These are phyloP conservation scores for Paraphaeosphaeria minitans DNA, from an alignment of 2,329 filamentous ascomycete species.

Conservation along the genomic window DNA sequence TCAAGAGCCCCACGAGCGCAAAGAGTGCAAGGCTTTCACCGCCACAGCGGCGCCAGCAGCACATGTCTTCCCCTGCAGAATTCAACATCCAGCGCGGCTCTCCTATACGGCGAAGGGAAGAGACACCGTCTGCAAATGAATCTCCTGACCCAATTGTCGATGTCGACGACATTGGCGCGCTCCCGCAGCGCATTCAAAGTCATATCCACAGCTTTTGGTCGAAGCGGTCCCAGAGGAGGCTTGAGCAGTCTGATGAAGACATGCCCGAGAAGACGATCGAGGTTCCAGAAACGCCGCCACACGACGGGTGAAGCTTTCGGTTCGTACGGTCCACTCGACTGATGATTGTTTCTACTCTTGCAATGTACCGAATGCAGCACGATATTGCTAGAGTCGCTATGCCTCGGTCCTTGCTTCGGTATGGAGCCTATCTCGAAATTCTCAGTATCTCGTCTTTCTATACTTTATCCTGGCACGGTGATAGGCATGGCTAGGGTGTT, in stretches of 20 bases:
- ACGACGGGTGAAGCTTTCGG: neutral
- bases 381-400: no score
- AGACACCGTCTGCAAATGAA: neutral
- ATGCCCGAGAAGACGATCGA: neutral
- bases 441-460: neutral
- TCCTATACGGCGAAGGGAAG: neutral
- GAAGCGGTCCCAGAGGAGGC: neutral
- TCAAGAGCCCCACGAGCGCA: neutral
- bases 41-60: neutral
- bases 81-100: neutral
- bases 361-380: no score
- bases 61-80: neutral
- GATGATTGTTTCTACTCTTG: no score
- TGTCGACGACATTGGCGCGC: neutral
- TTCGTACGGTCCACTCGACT: no score
- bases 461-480: neutral
- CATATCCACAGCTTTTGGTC: no score
- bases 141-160: neutral
- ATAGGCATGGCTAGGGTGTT: constrained; percentile 10
- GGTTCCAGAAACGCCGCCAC: constrained; percentile 1
- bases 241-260: neutral
- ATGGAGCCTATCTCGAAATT: neutral
- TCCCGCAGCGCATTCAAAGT: neutral
- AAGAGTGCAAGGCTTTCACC: neutral
- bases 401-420: neutral